Evolutionary conservation across 2,329 filamentous ascomycete genomes (phyloP), one percentile per base, ranked within the genome.

Genomic region (Neoarthrinium moseri): DNA sequence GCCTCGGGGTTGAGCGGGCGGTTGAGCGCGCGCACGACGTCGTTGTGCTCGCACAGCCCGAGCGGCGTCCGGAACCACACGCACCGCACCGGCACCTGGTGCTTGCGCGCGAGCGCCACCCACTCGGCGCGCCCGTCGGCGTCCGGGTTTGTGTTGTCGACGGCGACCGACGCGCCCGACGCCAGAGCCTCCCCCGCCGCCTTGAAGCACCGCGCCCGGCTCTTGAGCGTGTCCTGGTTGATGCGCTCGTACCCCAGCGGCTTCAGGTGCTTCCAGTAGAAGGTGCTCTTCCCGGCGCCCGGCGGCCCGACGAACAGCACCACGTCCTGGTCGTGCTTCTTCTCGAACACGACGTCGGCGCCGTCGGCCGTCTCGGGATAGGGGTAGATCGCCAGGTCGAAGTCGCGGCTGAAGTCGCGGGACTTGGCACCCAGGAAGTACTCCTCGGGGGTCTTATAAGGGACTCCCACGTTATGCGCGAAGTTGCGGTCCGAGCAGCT

Each of bases 111-210:
- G 23, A 97, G 68, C 21, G 80, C 72, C 24, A 89, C 68, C 92
- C 92, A 97, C 49, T 87, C 70, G n/a, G 78, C 77, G 53, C 94
- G 80, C 20, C 86, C 89, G 43, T 89, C 86, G 10, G 75, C 64
- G 67, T 95, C 87, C 23, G 91, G 82, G 63, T 99, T 99, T n/a
- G 94, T 97, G 65, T 96, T 97, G 67, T 99, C 94, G 94, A 97
- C 78, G 21, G 78, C 89, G 4, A 96, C 82, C 3, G 88, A 87
- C 18, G 74, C 74, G 2, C 85, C 83, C 20, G 80, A 74, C 32
- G 75, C 66, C 33, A 97, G 71, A 37, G 80, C 67, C 36, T 87
- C 79, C 40, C 72, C 75, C 12, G 91, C 90, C 20, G 78, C 80
- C 65, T 89, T 88, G 49, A 96, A 68, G 63, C 84, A 87, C 56